Evolutionary conservation across 1,139 yeast genomes (phyloP).

Genomic region (Hansenula sp.): DNA sequence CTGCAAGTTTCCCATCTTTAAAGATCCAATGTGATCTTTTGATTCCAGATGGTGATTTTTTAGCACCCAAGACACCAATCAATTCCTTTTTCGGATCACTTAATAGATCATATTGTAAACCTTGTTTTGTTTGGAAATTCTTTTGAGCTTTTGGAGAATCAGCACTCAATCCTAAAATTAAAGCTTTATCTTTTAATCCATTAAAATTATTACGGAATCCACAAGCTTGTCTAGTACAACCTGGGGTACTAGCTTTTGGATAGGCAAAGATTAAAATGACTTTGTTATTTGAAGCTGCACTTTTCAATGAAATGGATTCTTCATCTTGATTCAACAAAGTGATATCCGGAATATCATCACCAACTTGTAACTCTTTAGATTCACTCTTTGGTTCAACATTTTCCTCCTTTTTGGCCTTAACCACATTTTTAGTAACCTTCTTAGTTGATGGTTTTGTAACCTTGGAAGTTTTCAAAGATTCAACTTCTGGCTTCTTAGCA

Average conservation of each 20-base stretch:
- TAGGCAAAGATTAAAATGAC: slow-evolving; percentile 70
- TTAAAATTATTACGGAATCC: slow-evolving; percentile 73
- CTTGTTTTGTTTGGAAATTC: slow-evolving; percentile 67
- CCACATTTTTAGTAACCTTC: slow-evolving; percentile 3
- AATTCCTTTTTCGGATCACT: slow-evolving; percentile 71
- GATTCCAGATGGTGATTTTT: slow-evolving; percentile 63
- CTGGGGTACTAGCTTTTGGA: slow-evolving; percentile 93
- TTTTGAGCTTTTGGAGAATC: slow-evolving; percentile 75
- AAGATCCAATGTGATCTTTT: slow-evolving; percentile 90
- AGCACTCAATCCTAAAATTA: slow-evolving; percentile 66
- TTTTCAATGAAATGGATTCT: slow-evolving; percentile 46
- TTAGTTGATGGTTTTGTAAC: slow-evolving; percentile 16
- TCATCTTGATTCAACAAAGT: slow-evolving; percentile 64
- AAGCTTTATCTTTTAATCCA: slow-evolving; percentile 47
- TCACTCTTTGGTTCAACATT: neutral
- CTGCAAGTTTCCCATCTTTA: slow-evolving; percentile 65
- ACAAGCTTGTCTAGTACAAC: slow-evolving; percentile 90
- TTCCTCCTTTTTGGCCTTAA: slow-evolving; percentile 1
- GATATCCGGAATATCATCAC: slow-evolving; percentile 68
- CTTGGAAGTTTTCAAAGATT: slow-evolving; percentile 12
- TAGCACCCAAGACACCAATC: slow-evolving; percentile 76
- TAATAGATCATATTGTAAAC: slow-evolving; percentile 66
- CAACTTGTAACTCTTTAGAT: slow-evolving; percentile 39
- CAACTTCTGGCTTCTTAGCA: slow-evolving; percentile 11
- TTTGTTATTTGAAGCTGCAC: slow-evolving; percentile 43